phyloP scores from a whole-genome alignment of 257 asterid genomes.

The Solanum chilense region DNA sequence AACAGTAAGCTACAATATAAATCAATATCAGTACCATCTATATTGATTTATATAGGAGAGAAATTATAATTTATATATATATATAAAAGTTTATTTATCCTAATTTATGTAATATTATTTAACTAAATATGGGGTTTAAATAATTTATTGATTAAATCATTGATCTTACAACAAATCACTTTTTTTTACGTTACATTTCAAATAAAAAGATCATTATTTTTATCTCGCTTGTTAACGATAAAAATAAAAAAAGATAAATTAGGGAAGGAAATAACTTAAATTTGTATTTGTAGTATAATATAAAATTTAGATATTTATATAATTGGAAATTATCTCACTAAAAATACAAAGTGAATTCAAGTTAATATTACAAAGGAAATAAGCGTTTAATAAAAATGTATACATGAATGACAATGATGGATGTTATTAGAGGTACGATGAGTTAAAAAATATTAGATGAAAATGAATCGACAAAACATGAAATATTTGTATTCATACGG shows the following conservation, averaged over 20 bases:
- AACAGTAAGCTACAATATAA: not conserved
- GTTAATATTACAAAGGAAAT: too few species aligned
- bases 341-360: not conserved
- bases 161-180: rapidly evolving
- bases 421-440: too few species aligned
- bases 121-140: rapidly evolving
- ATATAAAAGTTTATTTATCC: too few species aligned
- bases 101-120: not conserved
- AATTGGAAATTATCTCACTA: not conserved
- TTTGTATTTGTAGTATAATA: too few species aligned
- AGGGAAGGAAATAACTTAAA: not conserved
- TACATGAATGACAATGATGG: too few species aligned
- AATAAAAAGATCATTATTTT: not conserved
- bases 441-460: too few species aligned
- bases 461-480: too few species aligned
- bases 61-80: too few species aligned
- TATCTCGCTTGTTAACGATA: too few species aligned
- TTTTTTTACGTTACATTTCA: not conserved
- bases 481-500: not conserved
- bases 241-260: not conserved
- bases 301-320: not conserved
- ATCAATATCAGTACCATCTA: not conserved
- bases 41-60: too few species aligned
- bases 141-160: not conserved
- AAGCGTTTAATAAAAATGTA: too few species aligned